Conservation (phyloP, 1,139 yeast species). For the Scheffersomyces lignicola region DNA sequence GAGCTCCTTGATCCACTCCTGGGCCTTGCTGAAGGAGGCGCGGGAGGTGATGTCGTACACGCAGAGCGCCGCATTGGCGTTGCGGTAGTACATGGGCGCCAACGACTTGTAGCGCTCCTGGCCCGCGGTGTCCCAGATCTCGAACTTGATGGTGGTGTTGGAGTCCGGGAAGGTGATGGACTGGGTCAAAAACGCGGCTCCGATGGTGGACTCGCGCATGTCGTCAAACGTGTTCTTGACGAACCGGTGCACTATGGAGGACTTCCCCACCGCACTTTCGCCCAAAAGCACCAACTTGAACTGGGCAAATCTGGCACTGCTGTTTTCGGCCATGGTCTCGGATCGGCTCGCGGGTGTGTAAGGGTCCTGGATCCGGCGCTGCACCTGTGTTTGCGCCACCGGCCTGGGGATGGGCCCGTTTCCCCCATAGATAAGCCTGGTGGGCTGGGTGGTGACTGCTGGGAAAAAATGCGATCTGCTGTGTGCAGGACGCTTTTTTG, state of each 20-base stretch:
- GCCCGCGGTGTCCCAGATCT: constrained; percentile 57
- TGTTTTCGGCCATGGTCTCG: constrained; percentile 1
- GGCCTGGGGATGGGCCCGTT: too few species aligned
- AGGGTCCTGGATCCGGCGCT: too few species aligned
- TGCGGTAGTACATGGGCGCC: constrained; percentile 52
- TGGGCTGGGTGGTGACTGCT: too few species aligned
- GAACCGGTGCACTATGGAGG: constrained; percentile 46
- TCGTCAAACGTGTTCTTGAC: constrained; percentile 85
- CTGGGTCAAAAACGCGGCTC: constrained; percentile 96
- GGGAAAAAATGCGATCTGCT: too few species aligned
- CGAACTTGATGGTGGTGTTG: constrained; percentile 42
- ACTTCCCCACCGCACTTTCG: constrained; percentile 52
- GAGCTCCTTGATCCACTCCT: constrained; percentile 93
- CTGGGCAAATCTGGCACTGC: constrained; percentile 30
- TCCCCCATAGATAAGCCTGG: too few species aligned
- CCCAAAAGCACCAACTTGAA: constrained; percentile 48
- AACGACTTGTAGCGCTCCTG: constrained; percentile 49
- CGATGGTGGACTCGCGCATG: constrained; percentile 91
- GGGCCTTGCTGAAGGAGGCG: constrained; percentile 82
- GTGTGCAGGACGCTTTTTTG: too few species aligned
- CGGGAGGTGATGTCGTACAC: constrained; percentile 36
- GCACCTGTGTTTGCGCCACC: too few species aligned
- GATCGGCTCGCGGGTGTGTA: too few species aligned
- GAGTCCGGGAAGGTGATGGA: constrained; percentile 53
- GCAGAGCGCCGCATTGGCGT: constrained; percentile 37